Percentiles rank a stretch among this genome's conserved stretches.
Conservation (phyloP, 345 rosid genomes). For the Camelina neglecta region DNA sequence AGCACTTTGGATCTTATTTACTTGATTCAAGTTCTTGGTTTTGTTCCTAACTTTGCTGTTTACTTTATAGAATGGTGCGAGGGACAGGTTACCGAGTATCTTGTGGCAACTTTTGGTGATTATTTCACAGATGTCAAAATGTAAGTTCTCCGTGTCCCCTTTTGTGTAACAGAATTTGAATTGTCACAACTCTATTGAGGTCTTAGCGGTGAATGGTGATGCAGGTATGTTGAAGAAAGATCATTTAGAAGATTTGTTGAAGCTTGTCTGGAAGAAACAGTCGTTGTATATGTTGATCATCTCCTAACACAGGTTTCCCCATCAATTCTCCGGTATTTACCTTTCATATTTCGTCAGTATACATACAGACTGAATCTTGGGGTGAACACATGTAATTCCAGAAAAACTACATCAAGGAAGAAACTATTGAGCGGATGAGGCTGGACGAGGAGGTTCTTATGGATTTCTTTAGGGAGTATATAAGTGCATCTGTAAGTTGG, state of each 20-base stretch:
- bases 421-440: slow-evolving; percentile 95
- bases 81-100: slow-evolving; percentile 93
- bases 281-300: slow-evolving; percentile 84
- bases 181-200: slow-evolving; percentile 8
- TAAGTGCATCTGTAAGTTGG: slow-evolving; percentile 79
- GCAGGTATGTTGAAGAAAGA: slow-evolving; percentile 95
- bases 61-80: slow-evolving; percentile 87
- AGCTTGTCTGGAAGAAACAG: slow-evolving; percentile 94
- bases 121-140: slow-evolving; percentile 94
- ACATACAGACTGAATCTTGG: slow-evolving; percentile 3
- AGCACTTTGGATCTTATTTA: slow-evolving; percentile 16
- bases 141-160: slow-evolving; percentile 53
- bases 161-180: slow-evolving; percentile 6
- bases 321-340: slow-evolving; percentile 1
- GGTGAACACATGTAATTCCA: slow-evolving; percentile 46
- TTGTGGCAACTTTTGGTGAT: slow-evolving; percentile 94
- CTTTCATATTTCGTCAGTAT: slow-evolving; percentile 22
- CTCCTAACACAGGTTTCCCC: slow-evolving; percentile 79
- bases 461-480: slow-evolving; percentile 96
- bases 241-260: slow-evolving; percentile 96
- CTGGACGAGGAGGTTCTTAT: slow-evolving; percentile 94
- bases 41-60: slow-evolving; percentile 31
- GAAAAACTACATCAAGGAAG: slow-evolving; percentile 94
- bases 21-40: background rate
- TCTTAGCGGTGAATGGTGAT: slow-evolving; percentile 37